Evolutionary conservation across 2,329 filamentous ascomycete species (phyloP), one percentile per base, ranked within the genome.

Genomic region (Cercospora sp.): DNA sequence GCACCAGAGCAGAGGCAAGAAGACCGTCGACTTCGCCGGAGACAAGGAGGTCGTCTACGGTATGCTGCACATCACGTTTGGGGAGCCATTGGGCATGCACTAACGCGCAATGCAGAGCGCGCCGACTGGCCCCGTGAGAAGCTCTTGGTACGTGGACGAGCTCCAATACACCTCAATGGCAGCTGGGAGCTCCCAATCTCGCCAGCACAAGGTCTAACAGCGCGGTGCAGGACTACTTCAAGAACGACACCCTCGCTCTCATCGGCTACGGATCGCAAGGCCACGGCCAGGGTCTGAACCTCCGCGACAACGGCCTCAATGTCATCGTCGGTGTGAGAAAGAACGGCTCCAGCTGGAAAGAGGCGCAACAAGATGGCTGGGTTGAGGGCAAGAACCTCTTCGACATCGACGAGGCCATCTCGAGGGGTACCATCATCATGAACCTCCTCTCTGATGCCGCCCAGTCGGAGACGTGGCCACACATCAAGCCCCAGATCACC

Each of bases 251-350:
- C 76, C 92, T 99, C 78, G 95, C 95, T 80, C 91, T 99, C 80
- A 99, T 99, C 83, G 95, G 95, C 82, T 99, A 99, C 85, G 95
- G 90, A 79, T 97, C 94, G 73, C 94, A 97, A 86, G 95, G 95
- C 79, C 95, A 99, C 88, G 95, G 95, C 76, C 95, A 99, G 87
- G 96, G 95, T 82, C 92, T 99, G 73, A 99, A 99, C 89, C 91
- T 99, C 82, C 94, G 95, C 84, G 95, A 99, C 89, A 97, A 99
- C 86, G 95, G 95, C 82, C 89, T 99, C 77, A 98, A 98, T 83
- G 95, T 99, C 85, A 97, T 99, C 81, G 88, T 99, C 78, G 95
- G 95, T 87, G 95, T 99, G 81, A 92, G 95, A 81, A 98, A 98
- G 91, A 91, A 95, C 84, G 95, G 95, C 81, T 89, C 94, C 81